A percentile compares a stretch with the other conserved stretches of the same genome.
These are phyloP conservation scores for Lotus japonicus DNA, from an alignment of 306 rosid genomes.

Conservation along the genomic window DNA sequence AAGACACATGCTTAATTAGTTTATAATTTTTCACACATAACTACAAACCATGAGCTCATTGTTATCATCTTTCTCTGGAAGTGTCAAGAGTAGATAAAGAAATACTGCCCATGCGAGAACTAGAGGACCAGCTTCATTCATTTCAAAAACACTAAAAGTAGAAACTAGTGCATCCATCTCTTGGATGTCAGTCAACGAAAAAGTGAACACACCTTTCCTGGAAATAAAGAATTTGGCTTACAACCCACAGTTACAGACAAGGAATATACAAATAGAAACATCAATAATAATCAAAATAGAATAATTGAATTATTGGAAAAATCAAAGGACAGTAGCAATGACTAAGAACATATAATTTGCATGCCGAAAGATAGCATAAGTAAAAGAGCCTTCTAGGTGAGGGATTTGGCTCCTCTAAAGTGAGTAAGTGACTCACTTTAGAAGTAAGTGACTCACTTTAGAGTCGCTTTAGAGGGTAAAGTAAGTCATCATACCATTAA, in stretches of 20 bases:
- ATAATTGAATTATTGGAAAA: neutral
- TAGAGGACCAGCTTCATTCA: constrained; percentile 77
- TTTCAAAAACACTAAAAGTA: constrained; percentile 57
- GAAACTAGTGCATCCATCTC: constrained; percentile 82
- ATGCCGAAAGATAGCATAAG: constrained; percentile 1
- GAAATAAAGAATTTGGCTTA: constrained; percentile 4
- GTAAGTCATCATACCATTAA: too few species aligned
- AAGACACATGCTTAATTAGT: neutral
- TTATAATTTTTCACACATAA: constrained; percentile 18
- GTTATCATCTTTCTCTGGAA: constrained; percentile 68
- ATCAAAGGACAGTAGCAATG: constrained; percentile 2
- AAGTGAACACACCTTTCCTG: constrained; percentile 51
- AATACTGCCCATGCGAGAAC: constrained; percentile 91
- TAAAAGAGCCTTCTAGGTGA: neutral
- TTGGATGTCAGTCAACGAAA: constrained; percentile 58
- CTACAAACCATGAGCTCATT: constrained; percentile 53
- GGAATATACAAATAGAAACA: neutral
- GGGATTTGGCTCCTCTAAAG: too few species aligned
- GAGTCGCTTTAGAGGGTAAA: too few species aligned
- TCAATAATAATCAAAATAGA: neutral
- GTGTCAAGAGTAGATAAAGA: constrained; percentile 75
- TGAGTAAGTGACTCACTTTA: too few species aligned
- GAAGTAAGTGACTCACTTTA: too few species aligned
- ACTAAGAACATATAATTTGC: neutral
- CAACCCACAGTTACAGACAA: neutral